Evolutionary conservation across 345 rosid species (phyloP).

Genomic region (Atalantia buxifolia): DNA sequence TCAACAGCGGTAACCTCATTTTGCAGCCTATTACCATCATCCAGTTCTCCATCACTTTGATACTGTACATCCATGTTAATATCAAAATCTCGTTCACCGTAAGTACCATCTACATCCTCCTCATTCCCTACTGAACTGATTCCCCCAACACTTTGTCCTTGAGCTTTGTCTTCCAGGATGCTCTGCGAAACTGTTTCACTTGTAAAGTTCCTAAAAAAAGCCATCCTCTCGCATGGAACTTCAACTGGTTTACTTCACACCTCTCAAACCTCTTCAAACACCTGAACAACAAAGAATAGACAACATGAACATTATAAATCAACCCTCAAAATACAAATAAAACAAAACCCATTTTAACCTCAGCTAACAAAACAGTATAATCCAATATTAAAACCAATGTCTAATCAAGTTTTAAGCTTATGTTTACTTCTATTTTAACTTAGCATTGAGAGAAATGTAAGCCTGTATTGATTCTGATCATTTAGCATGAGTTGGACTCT

Average conservation of each 20-base stretch:
- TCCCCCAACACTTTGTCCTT: constrained; percentile 39
- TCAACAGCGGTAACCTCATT: constrained; percentile 33
- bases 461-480: neutral
- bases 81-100: constrained; percentile 68
- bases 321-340: neutral
- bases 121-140: constrained; percentile 45
- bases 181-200: constrained; percentile 55
- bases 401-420: neutral
- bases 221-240: constrained; percentile 73
- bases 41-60: constrained; percentile 72
- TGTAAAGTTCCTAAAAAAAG: constrained; percentile 72
- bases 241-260: constrained; percentile 3
- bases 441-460: neutral
- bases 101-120: constrained; percentile 37
- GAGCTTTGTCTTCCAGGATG: constrained; percentile 60
- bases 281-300: constrained; percentile 22
- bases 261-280: constrained; percentile 9
- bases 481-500: neutral
- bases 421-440: neutral
- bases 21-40: constrained; percentile 45
- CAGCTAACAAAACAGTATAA: neutral
- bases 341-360: neutral
- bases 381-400: neutral
- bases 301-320: neutral
- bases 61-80: constrained; percentile 65